These are phyloP conservation scores for Pyrus hybrid DNA, from an alignment of 331 rosid genomes.

Conservation along the genomic window DNA sequence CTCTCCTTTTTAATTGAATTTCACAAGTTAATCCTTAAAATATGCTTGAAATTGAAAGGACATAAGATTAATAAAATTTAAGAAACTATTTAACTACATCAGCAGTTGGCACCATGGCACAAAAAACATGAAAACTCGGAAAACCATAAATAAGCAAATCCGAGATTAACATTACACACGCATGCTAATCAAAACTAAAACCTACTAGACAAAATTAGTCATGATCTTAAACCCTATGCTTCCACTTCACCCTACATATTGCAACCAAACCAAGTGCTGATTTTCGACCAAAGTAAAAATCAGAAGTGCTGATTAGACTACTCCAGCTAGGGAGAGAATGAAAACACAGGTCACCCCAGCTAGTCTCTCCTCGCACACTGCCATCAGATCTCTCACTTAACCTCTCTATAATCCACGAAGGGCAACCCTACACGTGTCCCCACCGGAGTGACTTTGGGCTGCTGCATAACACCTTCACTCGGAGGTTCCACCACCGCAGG, in stretches of 20 bases:
- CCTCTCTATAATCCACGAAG: not conserved
- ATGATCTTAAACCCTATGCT: not conserved
- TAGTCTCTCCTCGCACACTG: not conserved
- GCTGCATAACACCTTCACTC: not conserved
- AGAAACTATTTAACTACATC: not conserved
- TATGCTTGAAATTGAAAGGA: too few species aligned
- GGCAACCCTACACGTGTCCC: not conserved
- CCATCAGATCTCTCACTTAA: not conserved
- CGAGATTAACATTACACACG: too few species aligned
- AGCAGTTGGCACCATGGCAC: not conserved
- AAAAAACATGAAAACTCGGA: not conserved
- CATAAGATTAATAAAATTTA: too few species aligned
- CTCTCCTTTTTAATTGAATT: not conserved
- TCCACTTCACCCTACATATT: slow-evolving; percentile 14
- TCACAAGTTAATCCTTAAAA: too few species aligned
- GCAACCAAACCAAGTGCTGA: not conserved
- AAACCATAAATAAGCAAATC: too few species aligned
- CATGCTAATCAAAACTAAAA: too few species aligned
- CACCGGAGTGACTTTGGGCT: not conserved
- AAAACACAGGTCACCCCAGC: slow-evolving; percentile 7
- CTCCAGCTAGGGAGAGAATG: slow-evolving; percentile 8
- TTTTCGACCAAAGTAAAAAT: too few species aligned
- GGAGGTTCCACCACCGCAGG: slow-evolving; percentile 14
- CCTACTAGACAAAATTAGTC: too few species aligned
- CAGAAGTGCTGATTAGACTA: not conserved